A percentile compares a stretch with the other conserved stretches of the same genome.
These are phyloP conservation scores for Calocybe indica DNA, from an alignment of 768 basidiomycete species.

Conservation along the genomic window DNA sequence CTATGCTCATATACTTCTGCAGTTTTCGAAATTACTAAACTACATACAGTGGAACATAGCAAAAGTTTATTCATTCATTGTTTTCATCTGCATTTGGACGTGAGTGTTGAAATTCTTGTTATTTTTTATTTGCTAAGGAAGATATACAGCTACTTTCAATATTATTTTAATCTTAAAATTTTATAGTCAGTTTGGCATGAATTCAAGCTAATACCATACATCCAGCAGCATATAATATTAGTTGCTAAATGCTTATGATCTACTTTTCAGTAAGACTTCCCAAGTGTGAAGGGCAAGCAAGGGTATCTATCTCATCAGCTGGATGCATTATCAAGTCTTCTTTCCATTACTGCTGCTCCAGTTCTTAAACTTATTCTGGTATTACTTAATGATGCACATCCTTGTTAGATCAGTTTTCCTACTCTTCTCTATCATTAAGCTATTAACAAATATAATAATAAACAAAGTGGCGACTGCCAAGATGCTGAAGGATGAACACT, in stretches of 20 bases:
- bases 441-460: slow-evolving; percentile 45
- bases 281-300: slow-evolving; percentile 53
- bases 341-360: slow-evolving; percentile 69
- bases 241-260: background rate
- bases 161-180: slow-evolving; percentile 82
- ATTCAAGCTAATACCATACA: slow-evolving; percentile 69
- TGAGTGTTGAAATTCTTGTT: slow-evolving; percentile 32
- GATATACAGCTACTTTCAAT: slow-evolving; percentile 79
- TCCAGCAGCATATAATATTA: slow-evolving; percentile 12
- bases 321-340: slow-evolving; percentile 85
- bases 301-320: slow-evolving; percentile 68
- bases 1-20: too few species aligned
- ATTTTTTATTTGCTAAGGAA: background rate
- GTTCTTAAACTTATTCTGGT: slow-evolving; percentile 90
- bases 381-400: slow-evolving; percentile 76
- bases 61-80: slow-evolving; percentile 55
- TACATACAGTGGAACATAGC: slow-evolving; percentile 68
- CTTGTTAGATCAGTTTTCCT: slow-evolving; percentile 52
- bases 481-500: slow-evolving; percentile 79
- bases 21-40: slow-evolving; percentile 85
- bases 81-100: slow-evolving; percentile 78
- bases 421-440: slow-evolving; percentile 9
- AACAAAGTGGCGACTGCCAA: slow-evolving; percentile 33
- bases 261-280: slow-evolving; percentile 41
- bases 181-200: slow-evolving; percentile 84